Evolutionary conservation across 2,329 filamentous ascomycete species (phyloP).

Genomic region (Botrytis sinoallii): DNA sequence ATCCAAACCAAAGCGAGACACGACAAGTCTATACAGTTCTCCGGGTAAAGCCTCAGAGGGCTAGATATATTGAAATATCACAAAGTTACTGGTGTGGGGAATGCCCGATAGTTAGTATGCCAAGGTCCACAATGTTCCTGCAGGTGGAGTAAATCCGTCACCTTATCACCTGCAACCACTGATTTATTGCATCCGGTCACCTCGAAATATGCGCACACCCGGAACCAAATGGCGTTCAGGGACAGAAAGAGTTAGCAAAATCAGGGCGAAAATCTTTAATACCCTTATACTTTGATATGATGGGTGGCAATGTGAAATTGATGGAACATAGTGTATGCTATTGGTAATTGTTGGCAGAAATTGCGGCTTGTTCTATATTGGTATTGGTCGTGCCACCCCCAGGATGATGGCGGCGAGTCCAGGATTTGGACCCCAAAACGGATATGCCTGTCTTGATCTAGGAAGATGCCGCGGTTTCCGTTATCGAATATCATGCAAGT

Average conservation of each 20-base stretch:
- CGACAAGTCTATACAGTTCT: slow-evolving; percentile 22
- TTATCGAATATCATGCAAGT: slow-evolving; percentile 20
- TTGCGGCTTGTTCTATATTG: neutral
- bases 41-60: slow-evolving; percentile 24
- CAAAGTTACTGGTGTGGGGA: slow-evolving; percentile 29
- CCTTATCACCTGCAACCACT: slow-evolving; percentile 33
- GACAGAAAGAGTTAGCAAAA: slow-evolving; percentile 22
- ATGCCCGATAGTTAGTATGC: slow-evolving; percentile 16
- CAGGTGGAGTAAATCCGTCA: slow-evolving; percentile 34
- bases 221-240: slow-evolving; percentile 18
- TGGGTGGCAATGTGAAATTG: slow-evolving; percentile 10
- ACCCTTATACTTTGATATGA: neutral
- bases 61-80: slow-evolving; percentile 18
- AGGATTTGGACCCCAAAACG: slow-evolving; percentile 8
- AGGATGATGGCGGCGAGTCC: slow-evolving; percentile 6
- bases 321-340: neutral
- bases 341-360: neutral
- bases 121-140: slow-evolving; percentile 31
- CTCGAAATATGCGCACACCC: slow-evolving; percentile 23
- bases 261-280: neutral
- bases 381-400: slow-evolving; percentile 9
- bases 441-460: neutral
- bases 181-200: slow-evolving; percentile 32
- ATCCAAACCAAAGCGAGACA: slow-evolving; percentile 19
- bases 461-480: slow-evolving; percentile 12